These are phyloP conservation scores for Lodderomyces orthopsilosis DNA, from an alignment of 1,139 yeast genomes.

Conservation along the genomic window DNA sequence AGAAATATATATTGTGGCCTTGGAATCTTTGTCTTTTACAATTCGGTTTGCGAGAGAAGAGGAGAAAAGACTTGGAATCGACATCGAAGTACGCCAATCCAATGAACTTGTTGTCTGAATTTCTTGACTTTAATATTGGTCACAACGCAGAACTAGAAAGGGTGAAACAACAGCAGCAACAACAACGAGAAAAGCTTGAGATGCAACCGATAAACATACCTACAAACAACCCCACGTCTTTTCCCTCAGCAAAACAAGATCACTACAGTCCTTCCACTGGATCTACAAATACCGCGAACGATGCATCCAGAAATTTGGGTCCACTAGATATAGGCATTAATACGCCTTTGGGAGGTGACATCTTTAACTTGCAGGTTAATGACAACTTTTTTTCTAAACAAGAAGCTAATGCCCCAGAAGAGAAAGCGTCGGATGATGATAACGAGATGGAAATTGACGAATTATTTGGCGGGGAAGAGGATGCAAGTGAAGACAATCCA, in stretches of 20 bases:
- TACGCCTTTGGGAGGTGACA: constrained; percentile 22
- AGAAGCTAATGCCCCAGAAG: constrained; percentile 9
- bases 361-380: constrained; percentile 23
- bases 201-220: background rate
- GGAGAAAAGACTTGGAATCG: constrained; percentile 3
- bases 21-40: constrained; percentile 62
- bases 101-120: constrained; percentile 32
- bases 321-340: constrained; percentile 15
- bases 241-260: constrained; percentile 4
- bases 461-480: constrained; percentile 37
- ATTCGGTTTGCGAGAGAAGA: constrained; percentile 29
- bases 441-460: constrained; percentile 37
- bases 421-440: constrained; percentile 25
- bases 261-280: constrained; percentile 24
- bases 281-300: constrained; percentile 23
- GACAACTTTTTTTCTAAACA: constrained; percentile 15
- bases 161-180: constrained; percentile 11
- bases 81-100: constrained; percentile 23
- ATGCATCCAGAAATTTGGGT: constrained; percentile 16
- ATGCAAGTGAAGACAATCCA: constrained; percentile 29
- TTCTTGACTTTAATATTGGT: constrained; percentile 34
- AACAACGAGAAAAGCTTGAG: constrained; percentile 7
- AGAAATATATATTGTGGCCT: constrained; percentile 70
- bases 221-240: background rate
- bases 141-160: constrained; percentile 17